Conservation (phyloP, 2,329 filamentous ascomycete genomes). For the Arthrinium phaeospermum region DNA sequence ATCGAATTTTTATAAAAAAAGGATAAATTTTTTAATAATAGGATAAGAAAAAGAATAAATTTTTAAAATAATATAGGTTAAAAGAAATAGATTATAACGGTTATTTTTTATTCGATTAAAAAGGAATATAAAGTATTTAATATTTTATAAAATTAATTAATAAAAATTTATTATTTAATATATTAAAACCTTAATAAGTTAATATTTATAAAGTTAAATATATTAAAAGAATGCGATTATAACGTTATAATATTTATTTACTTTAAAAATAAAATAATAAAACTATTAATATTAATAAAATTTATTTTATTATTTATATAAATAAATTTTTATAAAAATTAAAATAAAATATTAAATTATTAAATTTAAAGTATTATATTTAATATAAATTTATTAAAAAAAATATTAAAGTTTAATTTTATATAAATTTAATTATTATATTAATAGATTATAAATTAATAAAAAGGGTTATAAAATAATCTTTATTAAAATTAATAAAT, state of each 20-base stretch:
- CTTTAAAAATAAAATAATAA: background rate
- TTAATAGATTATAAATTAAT: background rate
- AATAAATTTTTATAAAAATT: background rate
- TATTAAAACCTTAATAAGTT: background rate
- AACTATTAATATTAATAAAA: background rate
- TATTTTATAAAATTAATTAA: background rate
- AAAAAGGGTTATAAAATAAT: background rate
- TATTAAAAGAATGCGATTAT: background rate
- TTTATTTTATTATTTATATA: background rate
- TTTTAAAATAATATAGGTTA: no score
- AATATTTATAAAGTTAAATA: background rate
- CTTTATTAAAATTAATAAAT: background rate
- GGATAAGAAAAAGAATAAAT: no score
- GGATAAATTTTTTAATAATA: no score
- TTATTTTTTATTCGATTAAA: no score
- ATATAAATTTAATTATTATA: background rate
- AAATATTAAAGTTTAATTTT: background rate
- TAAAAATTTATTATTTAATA: background rate
- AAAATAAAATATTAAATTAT: background rate
- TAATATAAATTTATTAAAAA: background rate
- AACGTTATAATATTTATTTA: background rate
- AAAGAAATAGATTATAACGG: background rate
- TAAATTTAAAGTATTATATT: background rate
- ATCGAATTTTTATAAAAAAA: no score
- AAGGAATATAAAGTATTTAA: no score